Evolutionary conservation across 176 grass and related monocot species (phyloP).

Genomic region (barley (Hordeum vulgare)): MorexV3_pseudomolecules_assembly NC_058524.1:102158632-102159131

Average conservation of each 20-base stretch:
- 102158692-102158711: not conserved
- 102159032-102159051: not conserved
- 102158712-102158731: not conserved
- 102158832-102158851: not conserved
- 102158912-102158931: not conserved
- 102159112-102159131: slow-evolving; percentile 55
- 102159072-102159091: slow-evolving; percentile 52
- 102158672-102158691: not conserved
- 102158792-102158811: too few relatives aligned
- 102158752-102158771: not conserved
- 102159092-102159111: slow-evolving; percentile 57
- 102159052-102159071: slow-evolving; percentile 28
- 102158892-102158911: not conserved
- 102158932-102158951: not conserved
- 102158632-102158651: not conserved
- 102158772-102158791: not conserved
- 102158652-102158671: not conserved
- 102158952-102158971: not conserved
- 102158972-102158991: not conserved
- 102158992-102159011: not conserved
- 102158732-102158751: not conserved
- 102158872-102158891: not conserved
- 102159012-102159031: not conserved
- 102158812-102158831: not conserved
- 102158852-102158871: not conserved